Conservation (phyloP, 73 alveolate species). For the Paramecium octaurelia region DNA sequence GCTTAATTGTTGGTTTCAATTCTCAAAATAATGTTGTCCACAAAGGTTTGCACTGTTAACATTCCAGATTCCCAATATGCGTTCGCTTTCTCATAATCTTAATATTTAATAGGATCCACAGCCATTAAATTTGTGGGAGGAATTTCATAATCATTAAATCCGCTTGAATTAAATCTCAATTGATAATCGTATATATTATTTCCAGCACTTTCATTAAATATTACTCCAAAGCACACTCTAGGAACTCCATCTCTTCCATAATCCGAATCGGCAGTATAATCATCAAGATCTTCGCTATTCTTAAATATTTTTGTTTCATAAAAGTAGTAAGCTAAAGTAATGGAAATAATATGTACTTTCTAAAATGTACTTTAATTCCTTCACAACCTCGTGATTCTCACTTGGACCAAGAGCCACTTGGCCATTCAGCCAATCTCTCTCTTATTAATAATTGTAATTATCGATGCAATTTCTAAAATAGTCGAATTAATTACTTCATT, state of each 20-base stretch:
- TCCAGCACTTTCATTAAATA: background rate
- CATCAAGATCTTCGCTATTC: background rate
- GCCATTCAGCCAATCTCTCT: slow-evolving; percentile 4
- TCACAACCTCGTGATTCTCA: background rate
- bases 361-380: background rate
- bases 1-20: background rate
- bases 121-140: background rate
- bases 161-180: slow-evolving; percentile 15
- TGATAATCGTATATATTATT: background rate
- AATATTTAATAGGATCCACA: slow-evolving; percentile 11
- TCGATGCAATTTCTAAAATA: slow-evolving; percentile 13
- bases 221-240: slow-evolving; percentile 26
- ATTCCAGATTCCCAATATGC: slow-evolving; percentile 4
- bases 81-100: background rate
- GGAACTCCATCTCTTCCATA: background rate
- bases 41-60: slow-evolving; percentile 24
- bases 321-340: background rate
- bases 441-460: background rate
- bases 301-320: background rate
- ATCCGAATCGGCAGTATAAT: background rate
- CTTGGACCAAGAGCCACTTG: slow-evolving; percentile 18
- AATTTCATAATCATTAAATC: background rate
- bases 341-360: background rate
- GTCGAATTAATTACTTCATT: background rate
- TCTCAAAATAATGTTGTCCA: slow-evolving; percentile 36